Percentiles rank a stretch among this genome's conserved stretches.
phyloP scores from a whole-genome alignment of 2,329 filamentous ascomycete species.

The Hypoxylon rubiginosum region DNA sequence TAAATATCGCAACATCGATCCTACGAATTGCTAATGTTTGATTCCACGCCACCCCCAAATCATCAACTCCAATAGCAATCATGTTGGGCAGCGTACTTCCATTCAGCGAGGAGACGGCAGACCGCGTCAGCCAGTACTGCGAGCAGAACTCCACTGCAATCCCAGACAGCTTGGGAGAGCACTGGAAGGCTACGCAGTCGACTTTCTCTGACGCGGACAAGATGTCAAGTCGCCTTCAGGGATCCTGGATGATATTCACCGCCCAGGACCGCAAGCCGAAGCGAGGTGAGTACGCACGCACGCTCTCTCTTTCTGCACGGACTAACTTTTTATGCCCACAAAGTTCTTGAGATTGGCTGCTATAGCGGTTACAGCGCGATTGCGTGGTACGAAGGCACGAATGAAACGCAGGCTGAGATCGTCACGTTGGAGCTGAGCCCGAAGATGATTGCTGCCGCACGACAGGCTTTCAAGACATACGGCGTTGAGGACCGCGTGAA shows the following conservation, averaged over 20 bases:
- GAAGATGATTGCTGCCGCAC: slow-evolving; percentile 41
- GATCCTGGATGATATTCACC: slow-evolving; percentile 37
- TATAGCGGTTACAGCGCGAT: slow-evolving; percentile 54
- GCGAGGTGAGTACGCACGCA: slow-evolving; percentile 21
- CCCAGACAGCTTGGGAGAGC: slow-evolving; percentile 27
- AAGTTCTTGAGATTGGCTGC: slow-evolving; percentile 53
- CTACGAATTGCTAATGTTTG: not conserved
- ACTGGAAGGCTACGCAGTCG: slow-evolving; percentile 35
- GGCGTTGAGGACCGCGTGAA: slow-evolving; percentile 35
- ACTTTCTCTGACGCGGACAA: slow-evolving; percentile 41
- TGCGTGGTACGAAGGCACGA: slow-evolving; percentile 51
- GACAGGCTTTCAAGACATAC: slow-evolving; percentile 32
- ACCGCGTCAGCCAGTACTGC: slow-evolving; percentile 38
- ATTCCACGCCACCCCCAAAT: slow-evolving; percentile 1
- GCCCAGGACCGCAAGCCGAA: slow-evolving; percentile 32
- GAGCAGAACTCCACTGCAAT: slow-evolving; percentile 33
- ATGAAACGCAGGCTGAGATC: slow-evolving; percentile 41
- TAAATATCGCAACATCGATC: not conserved
- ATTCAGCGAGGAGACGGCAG: slow-evolving; percentile 29
- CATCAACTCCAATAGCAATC: not conserved
- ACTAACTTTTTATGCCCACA: not conserved
- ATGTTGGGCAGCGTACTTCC: slow-evolving; percentile 13
- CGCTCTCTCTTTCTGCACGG: too few species aligned
- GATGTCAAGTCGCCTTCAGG: slow-evolving; percentile 41
- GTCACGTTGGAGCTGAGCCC: slow-evolving; percentile 40